These are phyloP conservation scores for Elasticomyces elasticus DNA, from an alignment of 495 filamentous ascomycete species.

Conservation along the genomic window DNA sequence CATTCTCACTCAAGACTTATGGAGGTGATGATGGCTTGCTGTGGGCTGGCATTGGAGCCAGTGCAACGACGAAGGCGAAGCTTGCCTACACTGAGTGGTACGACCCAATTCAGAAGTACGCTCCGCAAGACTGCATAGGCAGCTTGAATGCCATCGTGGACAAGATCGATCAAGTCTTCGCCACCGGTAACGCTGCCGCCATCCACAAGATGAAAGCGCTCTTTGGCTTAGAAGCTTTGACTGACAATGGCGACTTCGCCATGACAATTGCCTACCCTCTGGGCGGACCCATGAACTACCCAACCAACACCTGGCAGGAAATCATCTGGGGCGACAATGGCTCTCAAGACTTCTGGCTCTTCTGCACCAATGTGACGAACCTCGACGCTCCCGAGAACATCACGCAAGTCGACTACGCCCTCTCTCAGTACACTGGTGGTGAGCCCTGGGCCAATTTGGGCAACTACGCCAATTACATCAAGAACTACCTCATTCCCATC, in stretches of 20 bases:
- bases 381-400: conserved; percentile 35
- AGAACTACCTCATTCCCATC: conserved; percentile 32
- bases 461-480: conserved; percentile 40
- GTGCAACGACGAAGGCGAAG: conserved; percentile 32
- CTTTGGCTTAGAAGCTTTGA: conserved; percentile 35
- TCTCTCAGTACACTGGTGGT: conserved; percentile 39
- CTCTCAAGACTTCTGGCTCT: conserved; percentile 39
- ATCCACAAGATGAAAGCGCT: conserved; percentile 36
- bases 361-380: conserved; percentile 42
- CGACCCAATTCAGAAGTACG: conserved; percentile 35
- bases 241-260: conserved; percentile 36
- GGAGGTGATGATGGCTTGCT: conserved; percentile 34
- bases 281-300: conserved; percentile 31
- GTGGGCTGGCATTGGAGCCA: conserved; percentile 38
- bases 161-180: conserved; percentile 35
- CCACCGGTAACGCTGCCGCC: conserved; percentile 28
- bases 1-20: conserved; percentile 23
- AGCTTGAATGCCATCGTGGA: conserved; percentile 40
- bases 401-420: conserved; percentile 32
- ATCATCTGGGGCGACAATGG: conserved; percentile 35
- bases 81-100: conserved; percentile 22
- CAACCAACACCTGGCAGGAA: conserved; percentile 42
- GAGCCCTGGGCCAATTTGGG: conserved; percentile 41
- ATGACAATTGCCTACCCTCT: conserved; percentile 35
- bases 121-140: conserved; percentile 35